Evolutionary conservation across 139 green algal species (phyloP).

Genomic region (Eudorina sp.): DNA sequence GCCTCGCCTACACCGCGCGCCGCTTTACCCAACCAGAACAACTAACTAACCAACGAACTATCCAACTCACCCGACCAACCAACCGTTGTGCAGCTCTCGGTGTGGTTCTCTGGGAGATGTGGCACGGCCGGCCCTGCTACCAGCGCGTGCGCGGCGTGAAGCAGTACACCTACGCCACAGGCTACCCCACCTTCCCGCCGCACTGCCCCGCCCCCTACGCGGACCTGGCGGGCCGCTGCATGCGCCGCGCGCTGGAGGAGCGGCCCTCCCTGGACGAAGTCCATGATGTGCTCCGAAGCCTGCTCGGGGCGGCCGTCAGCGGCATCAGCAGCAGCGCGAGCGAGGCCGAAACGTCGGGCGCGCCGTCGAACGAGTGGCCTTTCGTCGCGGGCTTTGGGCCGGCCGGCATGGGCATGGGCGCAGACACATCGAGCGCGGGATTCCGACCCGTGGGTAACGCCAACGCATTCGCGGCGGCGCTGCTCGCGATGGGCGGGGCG

Average conservation of each 20-base stretch:
- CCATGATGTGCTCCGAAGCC: background rate
- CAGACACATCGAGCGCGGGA: too few relatives aligned
- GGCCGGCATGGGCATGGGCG: background rate
- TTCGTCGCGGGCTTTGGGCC: background rate
- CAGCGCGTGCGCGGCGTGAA: conserved; percentile 41
- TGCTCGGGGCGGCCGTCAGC: background rate
- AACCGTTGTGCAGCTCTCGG: conserved; percentile 38
- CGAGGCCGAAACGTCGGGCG: background rate
- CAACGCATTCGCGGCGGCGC: background rate
- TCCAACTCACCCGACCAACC: too few relatives aligned
- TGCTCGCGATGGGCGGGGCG: background rate
- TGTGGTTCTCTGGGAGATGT: conserved; percentile 52
- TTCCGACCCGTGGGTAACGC: background rate
- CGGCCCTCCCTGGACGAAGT: conserved; percentile 1
- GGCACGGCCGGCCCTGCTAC: conserved; percentile 50
- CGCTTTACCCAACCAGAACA: too few relatives aligned
- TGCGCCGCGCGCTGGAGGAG: conserved; percentile 28
- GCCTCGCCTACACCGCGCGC: too few relatives aligned
- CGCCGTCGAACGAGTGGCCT: conserved; percentile 15
- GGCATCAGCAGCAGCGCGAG: background rate
- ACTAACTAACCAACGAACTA: too few relatives aligned
- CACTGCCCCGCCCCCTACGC: background rate
- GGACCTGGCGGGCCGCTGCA: conserved; percentile 6
- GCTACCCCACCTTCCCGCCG: conserved; percentile 35
- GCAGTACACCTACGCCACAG: conserved; percentile 19